Conservation (phyloP, 2,329 filamentous ascomycete species). For the Fusarium nelsonii region DNA sequence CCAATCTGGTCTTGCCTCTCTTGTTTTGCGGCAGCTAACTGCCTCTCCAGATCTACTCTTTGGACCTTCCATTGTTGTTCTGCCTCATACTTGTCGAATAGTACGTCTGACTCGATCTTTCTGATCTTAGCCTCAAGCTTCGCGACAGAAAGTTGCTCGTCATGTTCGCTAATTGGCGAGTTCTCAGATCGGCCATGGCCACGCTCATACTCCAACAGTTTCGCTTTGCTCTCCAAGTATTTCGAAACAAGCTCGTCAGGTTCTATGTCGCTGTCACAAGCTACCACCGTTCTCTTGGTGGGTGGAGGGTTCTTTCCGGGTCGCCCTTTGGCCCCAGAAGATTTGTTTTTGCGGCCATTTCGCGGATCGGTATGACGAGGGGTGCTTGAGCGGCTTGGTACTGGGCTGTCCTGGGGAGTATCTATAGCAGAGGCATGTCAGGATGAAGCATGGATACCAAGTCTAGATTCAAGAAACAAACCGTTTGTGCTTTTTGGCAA, state of each 20-base stretch:
- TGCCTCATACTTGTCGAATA: constrained; percentile 77
- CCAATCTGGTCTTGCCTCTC: constrained; percentile 45
- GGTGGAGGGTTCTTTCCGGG: constrained; percentile 45
- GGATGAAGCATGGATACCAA: constrained; percentile 7
- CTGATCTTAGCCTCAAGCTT: constrained; percentile 80
- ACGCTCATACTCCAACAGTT: constrained; percentile 72
- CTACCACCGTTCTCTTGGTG: constrained; percentile 60
- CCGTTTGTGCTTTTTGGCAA: constrained; percentile 54
- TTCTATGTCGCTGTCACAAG: constrained; percentile 78
- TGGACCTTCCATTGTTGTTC: constrained; percentile 74
- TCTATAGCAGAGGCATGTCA: constrained; percentile 52
- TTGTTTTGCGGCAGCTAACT: constrained; percentile 65
- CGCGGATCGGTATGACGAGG: constrained; percentile 55
- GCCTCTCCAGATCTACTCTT: constrained; percentile 70
- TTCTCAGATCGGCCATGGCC: constrained; percentile 34
- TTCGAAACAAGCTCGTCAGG: constrained; percentile 80
- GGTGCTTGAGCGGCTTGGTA: constrained; percentile 63
- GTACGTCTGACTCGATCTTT: constrained; percentile 80
- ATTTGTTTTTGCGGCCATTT: constrained; percentile 52
- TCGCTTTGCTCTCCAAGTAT: constrained; percentile 81
- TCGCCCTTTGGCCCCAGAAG: constrained; percentile 45
- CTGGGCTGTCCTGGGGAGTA: constrained; percentile 63
- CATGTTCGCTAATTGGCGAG: constrained; percentile 35
- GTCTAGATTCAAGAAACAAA: constrained; percentile 13
- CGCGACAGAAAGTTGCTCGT: constrained; percentile 63